Percentiles rank a stretch among this genome's conserved stretches.
phyloP scores from a whole-genome alignment of 352 stramenopile species.

The Globisporangium paddicum region DNA sequence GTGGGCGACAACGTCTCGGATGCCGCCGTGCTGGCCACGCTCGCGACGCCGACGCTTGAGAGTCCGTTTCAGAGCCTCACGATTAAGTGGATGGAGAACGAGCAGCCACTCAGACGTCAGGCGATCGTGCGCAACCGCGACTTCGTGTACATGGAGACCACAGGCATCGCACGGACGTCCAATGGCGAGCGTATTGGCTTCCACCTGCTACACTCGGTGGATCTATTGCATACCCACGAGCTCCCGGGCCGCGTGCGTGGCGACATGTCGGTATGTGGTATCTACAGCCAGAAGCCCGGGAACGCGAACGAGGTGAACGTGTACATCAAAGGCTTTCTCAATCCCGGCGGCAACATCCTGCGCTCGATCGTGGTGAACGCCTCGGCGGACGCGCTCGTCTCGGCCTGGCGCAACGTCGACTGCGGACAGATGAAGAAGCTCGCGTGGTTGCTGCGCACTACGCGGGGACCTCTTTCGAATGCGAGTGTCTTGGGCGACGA shows the following conservation, averaged over 20 bases:
- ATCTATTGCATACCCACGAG: slow-evolving; percentile 14
- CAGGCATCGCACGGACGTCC: slow-evolving; percentile 3
- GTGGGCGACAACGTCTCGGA: slow-evolving; percentile 17
- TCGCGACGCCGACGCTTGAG: slow-evolving; percentile 3
- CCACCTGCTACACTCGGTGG: slow-evolving; percentile 14
- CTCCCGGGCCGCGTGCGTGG: slow-evolving; percentile 16
- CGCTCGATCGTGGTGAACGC: slow-evolving; percentile 39
- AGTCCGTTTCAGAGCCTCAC: slow-evolving; percentile 12
- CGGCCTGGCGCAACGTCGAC: slow-evolving; percentile 3
- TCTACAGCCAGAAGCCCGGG: slow-evolving; percentile 11
- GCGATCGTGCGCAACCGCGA: slow-evolving; percentile 7
- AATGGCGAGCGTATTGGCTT: slow-evolving; percentile 9
- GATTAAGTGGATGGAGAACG: slow-evolving; percentile 16
- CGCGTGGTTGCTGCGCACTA: slow-evolving; percentile 85
- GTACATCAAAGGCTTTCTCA: slow-evolving; percentile 1
- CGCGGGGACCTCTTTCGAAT: slow-evolving; percentile 76
- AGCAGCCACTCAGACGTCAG: neutral
- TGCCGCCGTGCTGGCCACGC: slow-evolving; percentile 9
- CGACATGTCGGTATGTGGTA: slow-evolving; percentile 16
- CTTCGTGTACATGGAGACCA: slow-evolving; percentile 18
- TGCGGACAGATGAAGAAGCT: slow-evolving; percentile 24
- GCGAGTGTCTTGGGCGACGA: slow-evolving; percentile 68
- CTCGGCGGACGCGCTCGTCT: slow-evolving; percentile 7
- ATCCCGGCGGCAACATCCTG: slow-evolving; percentile 24
- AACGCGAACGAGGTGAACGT: slow-evolving; percentile 4